phyloP scores from a whole-genome alignment of 169 alveolate species.

The Babesia bovis region DNA sequence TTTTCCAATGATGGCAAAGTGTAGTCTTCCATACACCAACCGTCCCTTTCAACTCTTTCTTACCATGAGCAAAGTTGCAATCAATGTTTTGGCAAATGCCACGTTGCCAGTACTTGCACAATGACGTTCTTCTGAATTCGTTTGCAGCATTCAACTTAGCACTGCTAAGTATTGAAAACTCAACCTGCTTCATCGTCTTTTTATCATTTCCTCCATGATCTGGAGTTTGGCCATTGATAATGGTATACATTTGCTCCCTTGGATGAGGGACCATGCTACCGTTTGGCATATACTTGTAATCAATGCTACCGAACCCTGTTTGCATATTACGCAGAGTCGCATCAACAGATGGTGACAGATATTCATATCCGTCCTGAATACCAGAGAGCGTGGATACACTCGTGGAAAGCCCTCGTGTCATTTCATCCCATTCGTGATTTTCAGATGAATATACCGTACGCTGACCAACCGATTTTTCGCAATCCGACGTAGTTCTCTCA shows the following conservation, averaged over 20 bases:
- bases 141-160: constrained; percentile 14
- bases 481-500: not conserved
- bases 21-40: constrained; percentile 75
- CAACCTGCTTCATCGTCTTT: no score
- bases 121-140: constrained; percentile 48
- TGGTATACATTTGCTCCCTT: no score
- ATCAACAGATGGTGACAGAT: not conserved
- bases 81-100: constrained; percentile 66
- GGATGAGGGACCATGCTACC: no score
- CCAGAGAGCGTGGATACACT: not conserved
- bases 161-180: not conserved
- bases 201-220: no score
- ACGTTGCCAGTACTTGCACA: constrained; percentile 74
- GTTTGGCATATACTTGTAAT: no score
- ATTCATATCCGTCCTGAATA: not conserved
- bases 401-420: not conserved
- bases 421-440: not conserved
- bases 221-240: no score
- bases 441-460: not conserved
- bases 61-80: constrained; percentile 78
- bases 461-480: constrained; percentile 1
- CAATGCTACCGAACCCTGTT: no score
- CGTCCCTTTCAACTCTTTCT: constrained; percentile 68
- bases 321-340: constrained; percentile 9
- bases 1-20: constrained; percentile 74